These are phyloP conservation scores for Malassezia dermatis DNA, from an alignment of 1,284 basidiomycete species.

Conservation along the genomic window DNA sequence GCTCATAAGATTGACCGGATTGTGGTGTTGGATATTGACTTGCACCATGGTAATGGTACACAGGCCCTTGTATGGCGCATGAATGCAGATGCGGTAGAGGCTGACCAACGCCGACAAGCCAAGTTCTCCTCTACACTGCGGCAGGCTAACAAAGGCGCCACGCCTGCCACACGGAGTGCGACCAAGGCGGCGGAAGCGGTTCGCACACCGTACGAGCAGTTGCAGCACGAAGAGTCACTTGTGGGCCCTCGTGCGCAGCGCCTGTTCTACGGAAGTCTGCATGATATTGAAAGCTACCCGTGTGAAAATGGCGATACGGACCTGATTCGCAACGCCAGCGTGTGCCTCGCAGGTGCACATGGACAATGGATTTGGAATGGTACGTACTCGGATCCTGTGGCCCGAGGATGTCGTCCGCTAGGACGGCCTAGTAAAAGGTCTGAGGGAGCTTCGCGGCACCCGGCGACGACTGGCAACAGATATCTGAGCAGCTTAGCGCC, in stretches of 20 bases:
- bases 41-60: slow-evolving; percentile 78
- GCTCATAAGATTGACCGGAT: slow-evolving; percentile 67
- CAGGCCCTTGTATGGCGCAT: slow-evolving; percentile 83
- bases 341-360: slow-evolving; percentile 67
- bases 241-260: slow-evolving; percentile 51
- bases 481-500: not conserved
- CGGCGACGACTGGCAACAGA: slow-evolving; percentile 1
- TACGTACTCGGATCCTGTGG: slow-evolving; percentile 9
- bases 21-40: slow-evolving; percentile 82
- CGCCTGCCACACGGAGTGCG: not conserved
- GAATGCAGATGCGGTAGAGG: slow-evolving; percentile 64
- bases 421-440: slow-evolving; percentile 38
- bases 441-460: slow-evolving; percentile 16
- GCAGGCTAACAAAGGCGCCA: slow-evolving; percentile 11
- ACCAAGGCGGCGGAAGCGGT: slow-evolving; percentile 9
- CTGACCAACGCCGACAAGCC: slow-evolving; percentile 26
- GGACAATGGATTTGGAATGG: slow-evolving; percentile 64
- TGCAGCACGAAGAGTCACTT: slow-evolving; percentile 13
- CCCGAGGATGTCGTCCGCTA: slow-evolving; percentile 1
- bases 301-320: slow-evolving; percentile 78
- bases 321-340: slow-evolving; percentile 68
- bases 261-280: slow-evolving; percentile 75
- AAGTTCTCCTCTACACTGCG: slow-evolving; percentile 18
- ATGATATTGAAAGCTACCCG: slow-evolving; percentile 78
- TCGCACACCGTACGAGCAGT: slow-evolving; percentile 10